Conservation (phyloP, 2,329 filamentous ascomycete genomes). For the Knufia fluminis region DNA sequence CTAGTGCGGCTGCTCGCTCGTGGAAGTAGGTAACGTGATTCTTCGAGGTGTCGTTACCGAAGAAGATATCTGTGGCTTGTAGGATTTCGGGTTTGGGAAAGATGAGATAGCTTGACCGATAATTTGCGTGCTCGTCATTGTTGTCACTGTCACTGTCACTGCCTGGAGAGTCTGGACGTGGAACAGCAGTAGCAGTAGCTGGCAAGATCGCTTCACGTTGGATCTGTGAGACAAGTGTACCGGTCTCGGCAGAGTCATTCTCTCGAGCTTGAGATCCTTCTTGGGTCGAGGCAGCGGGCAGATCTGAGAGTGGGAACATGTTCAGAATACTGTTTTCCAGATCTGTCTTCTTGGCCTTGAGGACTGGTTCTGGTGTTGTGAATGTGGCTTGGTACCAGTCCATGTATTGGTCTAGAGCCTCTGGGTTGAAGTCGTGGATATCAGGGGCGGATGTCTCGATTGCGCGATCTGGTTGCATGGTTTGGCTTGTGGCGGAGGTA, state of each 20-base stretch:
- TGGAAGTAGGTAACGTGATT: slow-evolving; percentile 35
- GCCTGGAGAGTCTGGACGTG: background rate
- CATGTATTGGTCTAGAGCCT: slow-evolving; percentile 64
- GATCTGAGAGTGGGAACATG: slow-evolving; percentile 19
- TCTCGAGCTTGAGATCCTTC: slow-evolving; percentile 26
- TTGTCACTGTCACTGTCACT: background rate
- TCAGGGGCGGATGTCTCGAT: slow-evolving; percentile 52
- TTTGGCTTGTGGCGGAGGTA: background rate
- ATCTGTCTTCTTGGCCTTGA: slow-evolving; percentile 26
- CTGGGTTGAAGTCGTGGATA: slow-evolving; percentile 51
- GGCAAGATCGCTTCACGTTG: slow-evolving; percentile 29
- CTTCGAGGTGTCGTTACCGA: slow-evolving; percentile 39
- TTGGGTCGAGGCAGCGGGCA: slow-evolving; percentile 22
- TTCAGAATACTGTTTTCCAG: slow-evolving; percentile 25
- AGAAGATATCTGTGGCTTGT: slow-evolving; percentile 41
- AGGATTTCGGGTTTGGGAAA: background rate
- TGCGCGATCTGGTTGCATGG: slow-evolving; percentile 36
- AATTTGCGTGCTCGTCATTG: background rate
- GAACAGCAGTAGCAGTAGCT: slow-evolving; percentile 28
- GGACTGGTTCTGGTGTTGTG: slow-evolving; percentile 36
- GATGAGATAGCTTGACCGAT: background rate
- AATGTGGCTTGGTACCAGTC: slow-evolving; percentile 68
- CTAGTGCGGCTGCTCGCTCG: slow-evolving; percentile 41
- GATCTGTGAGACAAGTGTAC: slow-evolving; percentile 24
- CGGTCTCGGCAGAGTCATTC: slow-evolving; percentile 36